Conservation (phyloP, 2,329 filamentous ascomycete species). For the Leptosphaerulina australis region DNA sequence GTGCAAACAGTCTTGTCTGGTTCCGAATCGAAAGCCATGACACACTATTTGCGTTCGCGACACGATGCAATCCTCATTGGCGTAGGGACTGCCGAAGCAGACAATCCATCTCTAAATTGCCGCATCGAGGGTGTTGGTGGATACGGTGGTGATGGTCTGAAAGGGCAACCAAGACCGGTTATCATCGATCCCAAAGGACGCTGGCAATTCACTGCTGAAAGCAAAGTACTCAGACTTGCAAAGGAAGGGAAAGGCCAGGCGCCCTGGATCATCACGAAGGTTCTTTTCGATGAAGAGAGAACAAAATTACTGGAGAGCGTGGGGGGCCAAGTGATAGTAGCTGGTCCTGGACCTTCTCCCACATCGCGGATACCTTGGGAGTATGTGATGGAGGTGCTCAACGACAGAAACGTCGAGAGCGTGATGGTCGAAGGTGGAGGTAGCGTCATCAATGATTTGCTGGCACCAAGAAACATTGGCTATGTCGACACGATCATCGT, state of each 20-base stretch:
- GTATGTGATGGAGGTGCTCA: constrained; percentile 65
- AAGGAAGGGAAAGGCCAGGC: constrained; percentile 69
- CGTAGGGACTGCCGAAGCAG: constrained; percentile 80
- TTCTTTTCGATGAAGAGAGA: constrained; percentile 20
- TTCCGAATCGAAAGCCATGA: constrained; percentile 85
- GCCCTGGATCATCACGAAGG: constrained; percentile 68
- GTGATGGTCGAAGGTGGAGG: constrained; percentile 94
- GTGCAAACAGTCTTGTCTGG: constrained; percentile 85
- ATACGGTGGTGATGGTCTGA: constrained; percentile 59
- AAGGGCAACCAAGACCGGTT: constrained; percentile 77
- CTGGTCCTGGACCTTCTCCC: not conserved
- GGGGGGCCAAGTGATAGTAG: constrained; percentile 36
- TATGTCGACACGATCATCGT: constrained; percentile 80
- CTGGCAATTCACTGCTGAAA: constrained; percentile 67
- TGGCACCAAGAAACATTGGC: constrained; percentile 65
- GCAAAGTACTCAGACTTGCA: constrained; percentile 70
- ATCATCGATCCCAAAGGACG: constrained; percentile 79
- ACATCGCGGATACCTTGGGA: constrained; percentile 58
- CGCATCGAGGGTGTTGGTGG: constrained; percentile 68
- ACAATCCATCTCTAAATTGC: constrained; percentile 86
- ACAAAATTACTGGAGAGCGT: constrained; percentile 43
- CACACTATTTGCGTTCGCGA: constrained; percentile 81
- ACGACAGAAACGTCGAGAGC: constrained; percentile 68
- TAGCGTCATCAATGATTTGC: constrained; percentile 77
- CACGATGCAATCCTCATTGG: constrained; percentile 88